These are phyloP conservation scores for Boechera stricta DNA, from an alignment of 345 rosid genomes.

Conservation along the genomic window DNA sequence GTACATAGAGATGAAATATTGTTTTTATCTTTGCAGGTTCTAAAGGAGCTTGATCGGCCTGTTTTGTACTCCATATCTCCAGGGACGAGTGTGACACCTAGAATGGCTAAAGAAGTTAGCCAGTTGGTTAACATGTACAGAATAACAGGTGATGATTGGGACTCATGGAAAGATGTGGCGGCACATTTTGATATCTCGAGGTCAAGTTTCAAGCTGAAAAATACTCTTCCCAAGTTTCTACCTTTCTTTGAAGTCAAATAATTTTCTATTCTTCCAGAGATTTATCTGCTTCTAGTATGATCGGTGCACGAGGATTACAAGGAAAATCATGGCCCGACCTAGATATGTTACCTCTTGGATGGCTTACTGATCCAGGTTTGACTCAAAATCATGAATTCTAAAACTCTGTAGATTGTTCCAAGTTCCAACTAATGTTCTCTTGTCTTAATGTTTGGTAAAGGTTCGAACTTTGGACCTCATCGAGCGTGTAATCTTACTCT, in stretches of 20 bases:
- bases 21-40: conserved; percentile 56
- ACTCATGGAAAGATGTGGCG: conserved; percentile 78
- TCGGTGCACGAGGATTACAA: conserved; percentile 63
- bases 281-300: conserved; percentile 65
- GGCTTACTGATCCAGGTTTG: conserved; percentile 88
- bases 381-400: not conserved
- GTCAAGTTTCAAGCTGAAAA: conserved; percentile 45
- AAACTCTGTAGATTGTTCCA: conserved; percentile 7
- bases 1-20: conserved; percentile 3
- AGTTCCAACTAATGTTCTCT: not conserved
- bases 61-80: conserved; percentile 90
- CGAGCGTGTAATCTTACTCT: conserved; percentile 63
- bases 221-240: not conserved
- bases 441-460: conserved; percentile 48
- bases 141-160: conserved; percentile 97
- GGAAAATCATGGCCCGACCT: conserved; percentile 95
- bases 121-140: conserved; percentile 82
- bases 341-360: conserved; percentile 92
- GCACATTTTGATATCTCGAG: conserved; percentile 83
- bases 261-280: conserved; percentile 57
- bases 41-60: conserved; percentile 69
- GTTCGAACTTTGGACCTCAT: conserved; percentile 78
- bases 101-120: conserved; percentile 74
- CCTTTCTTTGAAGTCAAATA: conserved; percentile 7
- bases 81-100: conserved; percentile 81